Evolutionary conservation across 345 rosid genomes (phyloP).

Genomic region (Jatropha curcas): DNA sequence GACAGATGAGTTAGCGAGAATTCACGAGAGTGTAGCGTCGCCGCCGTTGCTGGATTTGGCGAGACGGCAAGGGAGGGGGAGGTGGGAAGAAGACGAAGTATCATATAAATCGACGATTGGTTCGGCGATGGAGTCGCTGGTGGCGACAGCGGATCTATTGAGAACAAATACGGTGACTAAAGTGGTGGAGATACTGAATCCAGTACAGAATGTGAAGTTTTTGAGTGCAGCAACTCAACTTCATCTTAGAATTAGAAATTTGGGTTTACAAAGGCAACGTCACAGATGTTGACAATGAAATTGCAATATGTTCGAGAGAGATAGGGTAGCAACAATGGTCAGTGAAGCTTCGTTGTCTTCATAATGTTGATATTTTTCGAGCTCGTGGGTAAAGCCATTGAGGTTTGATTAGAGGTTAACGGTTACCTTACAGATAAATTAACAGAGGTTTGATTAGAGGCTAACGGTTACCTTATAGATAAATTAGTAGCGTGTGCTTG

Average conservation of each 20-base stretch:
- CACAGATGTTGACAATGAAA: neutral
- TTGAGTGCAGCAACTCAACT: conserved; percentile 33
- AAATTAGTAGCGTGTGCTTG: no score
- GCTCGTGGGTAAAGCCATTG: no score
- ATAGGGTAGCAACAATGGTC: no score
- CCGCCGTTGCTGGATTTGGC: conserved; percentile 26
- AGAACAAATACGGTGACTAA: conserved; percentile 31
- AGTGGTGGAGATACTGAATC: conserved; percentile 41
- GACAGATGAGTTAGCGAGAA: conserved; percentile 40
- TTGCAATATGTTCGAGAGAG: no score
- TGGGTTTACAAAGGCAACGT: conserved; percentile 27
- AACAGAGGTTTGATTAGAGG: no score
- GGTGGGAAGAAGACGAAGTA: neutral
- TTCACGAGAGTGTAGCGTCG: conserved; percentile 46
- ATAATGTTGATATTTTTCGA: no score
- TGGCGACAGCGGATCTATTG: conserved; percentile 36
- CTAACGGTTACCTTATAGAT: no score
- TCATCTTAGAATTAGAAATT: conserved; percentile 29
- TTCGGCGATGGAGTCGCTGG: conserved; percentile 30
- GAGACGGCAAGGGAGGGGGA: conserved; percentile 2
- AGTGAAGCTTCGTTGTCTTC: no score
- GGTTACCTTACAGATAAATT: no score
- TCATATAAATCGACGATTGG: conserved; percentile 11
- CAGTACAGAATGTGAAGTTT: conserved; percentile 43
- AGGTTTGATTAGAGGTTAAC: no score